phyloP scores from a whole-genome alignment of 352 stramenopile genomes.

The Phytopythium aichiense region DNA sequence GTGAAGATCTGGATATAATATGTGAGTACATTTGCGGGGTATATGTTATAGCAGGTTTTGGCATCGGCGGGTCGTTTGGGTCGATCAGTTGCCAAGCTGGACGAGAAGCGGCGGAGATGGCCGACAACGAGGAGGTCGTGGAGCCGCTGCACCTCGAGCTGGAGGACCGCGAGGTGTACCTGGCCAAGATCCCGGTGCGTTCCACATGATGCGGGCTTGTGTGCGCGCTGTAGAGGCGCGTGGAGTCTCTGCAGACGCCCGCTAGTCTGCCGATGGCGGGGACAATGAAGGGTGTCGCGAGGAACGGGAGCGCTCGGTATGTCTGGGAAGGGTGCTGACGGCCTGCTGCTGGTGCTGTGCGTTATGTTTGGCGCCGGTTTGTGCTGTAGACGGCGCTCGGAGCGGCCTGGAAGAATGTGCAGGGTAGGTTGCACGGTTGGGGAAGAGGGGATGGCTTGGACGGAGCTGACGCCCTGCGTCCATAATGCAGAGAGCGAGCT shows the following conservation, averaged over 20 bases:
- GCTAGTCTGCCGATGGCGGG: neutral
- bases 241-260: neutral
- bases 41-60: neutral
- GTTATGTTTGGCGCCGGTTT: neutral
- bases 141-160: constrained; percentile 87
- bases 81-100: neutral
- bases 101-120: constrained; percentile 28
- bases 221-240: neutral
- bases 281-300: neutral
- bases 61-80: neutral
- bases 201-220: neutral
- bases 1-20: neutral
- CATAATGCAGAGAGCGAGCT: constrained; percentile 66
- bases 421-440: constrained; percentile 32
- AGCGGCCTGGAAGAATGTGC: constrained; percentile 76
- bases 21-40: neutral
- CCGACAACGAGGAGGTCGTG: constrained; percentile 86
- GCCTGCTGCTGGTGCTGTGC: neutral
- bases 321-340: neutral
- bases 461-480: neutral
- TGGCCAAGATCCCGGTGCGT: constrained; percentile 81
- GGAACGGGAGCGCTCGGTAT: neutral
- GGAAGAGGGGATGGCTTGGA: neutral
- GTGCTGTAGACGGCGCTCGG: constrained; percentile 53
- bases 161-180: constrained; percentile 84